Evolutionary conservation across 2,329 filamentous ascomycete genomes (phyloP).

Genomic region (Blumeria graminis): DNA sequence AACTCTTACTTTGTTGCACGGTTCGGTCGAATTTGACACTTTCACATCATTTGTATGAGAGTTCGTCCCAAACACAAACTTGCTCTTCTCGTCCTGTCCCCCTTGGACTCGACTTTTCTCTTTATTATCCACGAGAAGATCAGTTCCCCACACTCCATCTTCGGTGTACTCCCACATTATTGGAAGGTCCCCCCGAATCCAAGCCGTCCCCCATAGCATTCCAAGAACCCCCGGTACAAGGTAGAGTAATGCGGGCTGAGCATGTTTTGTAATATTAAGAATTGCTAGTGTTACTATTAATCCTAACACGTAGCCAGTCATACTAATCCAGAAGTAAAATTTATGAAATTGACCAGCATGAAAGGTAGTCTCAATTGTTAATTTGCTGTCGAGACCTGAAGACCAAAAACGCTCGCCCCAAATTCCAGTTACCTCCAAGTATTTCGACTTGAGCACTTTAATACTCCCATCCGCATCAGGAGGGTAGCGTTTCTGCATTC

Average conservation of each 20-base stretch:
- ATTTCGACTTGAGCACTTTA: conserved; percentile 21
- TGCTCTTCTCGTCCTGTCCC: conserved; percentile 1
- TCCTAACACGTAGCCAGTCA: conserved; percentile 54
- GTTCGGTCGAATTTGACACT: too few relatives aligned
- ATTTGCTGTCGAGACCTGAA: conserved; percentile 4
- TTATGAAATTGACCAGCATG: conserved; percentile 38
- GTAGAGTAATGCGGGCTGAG: conserved; percentile 78
- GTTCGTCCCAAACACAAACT: neutral
- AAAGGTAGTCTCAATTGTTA: conserved; percentile 10
- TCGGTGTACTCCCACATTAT: conserved; percentile 71
- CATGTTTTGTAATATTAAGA: conserved; percentile 55
- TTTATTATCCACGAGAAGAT: conserved; percentile 4
- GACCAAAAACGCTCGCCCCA: conserved; percentile 81
- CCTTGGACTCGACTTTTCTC: conserved; percentile 1
- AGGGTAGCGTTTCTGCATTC: conserved; percentile 24
- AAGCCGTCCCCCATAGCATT: conserved; percentile 50
- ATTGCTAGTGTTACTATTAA: conserved; percentile 55
- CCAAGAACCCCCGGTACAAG: conserved; percentile 68
- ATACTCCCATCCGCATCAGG: conserved; percentile 15
- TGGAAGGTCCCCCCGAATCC: conserved; percentile 43
- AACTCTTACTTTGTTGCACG: conserved; percentile 2
- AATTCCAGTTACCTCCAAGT: conserved; percentile 36
- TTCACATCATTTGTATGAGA: conserved; percentile 3
- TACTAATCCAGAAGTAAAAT: conserved; percentile 57
- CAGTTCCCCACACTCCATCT: conserved; percentile 28